Conservation (phyloP, 441 rosid genomes). For the Biscutella laevigata region DNA sequence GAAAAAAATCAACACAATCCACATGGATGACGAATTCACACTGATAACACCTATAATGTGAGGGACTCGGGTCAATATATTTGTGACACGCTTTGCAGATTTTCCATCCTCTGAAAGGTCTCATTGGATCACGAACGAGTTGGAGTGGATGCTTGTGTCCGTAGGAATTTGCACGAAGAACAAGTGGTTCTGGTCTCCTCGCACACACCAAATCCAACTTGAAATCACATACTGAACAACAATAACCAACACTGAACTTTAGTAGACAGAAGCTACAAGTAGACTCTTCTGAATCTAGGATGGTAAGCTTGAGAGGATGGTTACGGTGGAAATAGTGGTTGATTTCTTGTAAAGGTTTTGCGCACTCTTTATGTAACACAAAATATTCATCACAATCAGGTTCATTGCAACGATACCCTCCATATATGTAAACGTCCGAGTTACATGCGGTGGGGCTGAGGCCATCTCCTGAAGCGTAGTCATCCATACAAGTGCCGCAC, state of each 20-base stretch:
- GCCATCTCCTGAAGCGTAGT: no score
- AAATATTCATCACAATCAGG: neutral
- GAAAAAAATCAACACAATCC: neutral
- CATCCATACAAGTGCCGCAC: no score
- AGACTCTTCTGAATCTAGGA: neutral
- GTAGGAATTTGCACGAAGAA: neutral
- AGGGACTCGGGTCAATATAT: no score
- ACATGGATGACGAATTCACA: neutral
- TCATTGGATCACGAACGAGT: neutral
- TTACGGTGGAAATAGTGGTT: slow-evolving; percentile 6
- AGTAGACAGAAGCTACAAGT: neutral
- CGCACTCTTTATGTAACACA: slow-evolving; percentile 4
- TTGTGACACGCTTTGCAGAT: neutral
- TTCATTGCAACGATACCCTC: slow-evolving; percentile 9
- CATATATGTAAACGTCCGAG: no score
- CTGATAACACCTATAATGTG: neutral
- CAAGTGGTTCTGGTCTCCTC: neutral
- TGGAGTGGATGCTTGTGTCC: neutral
- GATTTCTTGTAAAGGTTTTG: neutral
- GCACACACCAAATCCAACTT: neutral
- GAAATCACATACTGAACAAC: slow-evolving; percentile 1
- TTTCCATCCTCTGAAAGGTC: neutral
- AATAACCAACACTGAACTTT: neutral
- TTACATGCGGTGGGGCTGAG: no score
- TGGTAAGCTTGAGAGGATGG: slow-evolving; percentile 7